A percentile compares a stretch with the other conserved stretches of the same genome.
These are phyloP conservation scores for Pterulicium gracile DNA, from an alignment of 1,284 basidiomycete species.

Conservation along the genomic window DNA sequence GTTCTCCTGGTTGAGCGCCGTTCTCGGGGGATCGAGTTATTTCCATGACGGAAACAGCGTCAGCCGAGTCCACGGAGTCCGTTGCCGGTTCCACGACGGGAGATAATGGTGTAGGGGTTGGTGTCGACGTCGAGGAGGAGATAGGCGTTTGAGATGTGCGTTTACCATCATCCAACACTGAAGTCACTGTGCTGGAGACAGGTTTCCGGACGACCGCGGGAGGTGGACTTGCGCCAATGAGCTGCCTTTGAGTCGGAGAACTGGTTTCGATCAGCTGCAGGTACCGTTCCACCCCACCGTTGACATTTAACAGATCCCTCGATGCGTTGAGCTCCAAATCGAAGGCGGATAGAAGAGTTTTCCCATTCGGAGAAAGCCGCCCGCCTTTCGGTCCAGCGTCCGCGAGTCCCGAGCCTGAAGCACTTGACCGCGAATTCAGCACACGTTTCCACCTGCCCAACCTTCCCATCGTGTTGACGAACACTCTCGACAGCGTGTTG, in stretches of 20 bases:
- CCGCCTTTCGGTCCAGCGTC: neutral
- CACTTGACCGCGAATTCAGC: conserved; percentile 41
- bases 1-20: neutral
- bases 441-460: conserved; percentile 77
- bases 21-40: neutral
- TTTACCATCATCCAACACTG: neutral
- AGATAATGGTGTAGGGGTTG: too few species aligned
- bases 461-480: conserved; percentile 73
- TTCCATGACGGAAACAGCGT: neutral
- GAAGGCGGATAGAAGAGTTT: conserved; percentile 42
- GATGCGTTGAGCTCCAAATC: conserved; percentile 51
- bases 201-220: conserved; percentile 6
- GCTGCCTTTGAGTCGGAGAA: too few species aligned
- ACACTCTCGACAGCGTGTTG: conserved; percentile 58
- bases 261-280: conserved; percentile 46
- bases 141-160: neutral
- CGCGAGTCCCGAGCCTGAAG: conserved; percentile 11
- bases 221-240: conserved; percentile 13
- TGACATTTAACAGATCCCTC: conserved; percentile 46
- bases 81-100: neutral
- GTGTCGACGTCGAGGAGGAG: too few species aligned
- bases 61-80: neutral
- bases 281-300: conserved; percentile 57
- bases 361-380: neutral
- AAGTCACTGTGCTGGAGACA: neutral